Base-by-base conservation (phyloP, 768 basidiomycete species). In the Hericium coralloides region DNA sequence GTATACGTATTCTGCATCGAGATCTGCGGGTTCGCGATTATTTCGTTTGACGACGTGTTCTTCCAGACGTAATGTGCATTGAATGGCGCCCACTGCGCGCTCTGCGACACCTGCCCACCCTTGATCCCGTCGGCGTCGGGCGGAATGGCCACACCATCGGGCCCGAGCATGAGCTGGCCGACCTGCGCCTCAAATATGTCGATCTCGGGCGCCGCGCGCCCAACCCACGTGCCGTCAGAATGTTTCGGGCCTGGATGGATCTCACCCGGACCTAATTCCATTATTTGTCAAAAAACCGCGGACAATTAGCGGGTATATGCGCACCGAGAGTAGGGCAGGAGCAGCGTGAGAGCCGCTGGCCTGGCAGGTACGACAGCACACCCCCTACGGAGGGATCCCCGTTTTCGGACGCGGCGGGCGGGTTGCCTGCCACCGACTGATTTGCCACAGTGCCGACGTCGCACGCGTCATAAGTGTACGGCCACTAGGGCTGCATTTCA, bases 401-500 rank as follows among this genome's bases (percentile, higher is more conserved):
- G 53, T 78, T 76, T 12, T 73, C 72, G 6, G 77, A 72, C 6
- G 89, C 85, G 4, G 84, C 79, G 15, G 62, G 57, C 1, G 92
- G 93, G 43, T 66, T 66, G 2, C 82, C 84, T 57, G 85, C 79
- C 52, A 83, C 51, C 1, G 91, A 86, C 69, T 97, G 94, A 68
- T 97, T 98, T 8, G 79, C 70, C 17, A 81, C 76, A 1, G 93
- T 93, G 18, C 95, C 95, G n/a, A 94, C 79, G 67, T 98, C 94
- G 65, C 95, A 95, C n/a, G 77, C 70, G 61, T 90, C 86, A 60
- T 90, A 90, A 4, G 83, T 82, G 69, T 89, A 90, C 1, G 88
- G 88, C 87, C 85, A 87, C 83, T 84, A 53, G 12, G 26, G 55
- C 64, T 25, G 12, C 49, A 39, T 8, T n/a, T 47, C n/a, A 52